These are phyloP conservation scores for Aspergillus japonicus DNA, from an alignment of 2,329 filamentous ascomycete genomes.

Conservation along the genomic window DNA sequence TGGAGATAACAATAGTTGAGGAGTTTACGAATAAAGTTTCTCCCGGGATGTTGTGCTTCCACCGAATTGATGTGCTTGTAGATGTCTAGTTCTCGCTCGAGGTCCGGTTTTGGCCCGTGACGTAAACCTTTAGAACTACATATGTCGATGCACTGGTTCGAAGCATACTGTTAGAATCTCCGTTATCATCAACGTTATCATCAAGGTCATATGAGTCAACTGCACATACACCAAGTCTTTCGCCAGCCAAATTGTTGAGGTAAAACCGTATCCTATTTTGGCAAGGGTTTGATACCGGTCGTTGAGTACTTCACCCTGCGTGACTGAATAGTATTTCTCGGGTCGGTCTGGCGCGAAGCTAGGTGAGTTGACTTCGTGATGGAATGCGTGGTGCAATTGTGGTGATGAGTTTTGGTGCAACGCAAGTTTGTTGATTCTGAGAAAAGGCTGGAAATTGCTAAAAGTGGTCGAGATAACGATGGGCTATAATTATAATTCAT, in stretches of 20 bases:
- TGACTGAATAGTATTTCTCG: constrained; percentile 20
- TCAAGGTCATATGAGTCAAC: constrained; percentile 15
- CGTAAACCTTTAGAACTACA: constrained; percentile 23
- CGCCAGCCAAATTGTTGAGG: constrained; percentile 27
- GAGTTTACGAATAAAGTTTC: constrained; percentile 22
- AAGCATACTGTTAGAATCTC: constrained; percentile 1
- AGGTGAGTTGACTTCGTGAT: no score
- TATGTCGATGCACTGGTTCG: constrained; percentile 16
- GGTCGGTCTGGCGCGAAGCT: no score
- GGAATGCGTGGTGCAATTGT: no score
- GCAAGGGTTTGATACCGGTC: constrained; percentile 23
- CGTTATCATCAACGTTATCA: background rate
- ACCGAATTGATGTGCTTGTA: constrained; percentile 20
- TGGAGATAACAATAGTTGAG: constrained; percentile 21
- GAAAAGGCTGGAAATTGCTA: background rate
- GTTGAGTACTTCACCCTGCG: constrained; percentile 19
- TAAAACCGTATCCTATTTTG: constrained; percentile 27
- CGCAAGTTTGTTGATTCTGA: background rate
- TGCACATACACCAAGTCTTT: constrained; percentile 19
- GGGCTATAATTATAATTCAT: no score
- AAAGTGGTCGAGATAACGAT: no score
- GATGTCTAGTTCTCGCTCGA: constrained; percentile 19
- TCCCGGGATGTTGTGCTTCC: constrained; percentile 18
- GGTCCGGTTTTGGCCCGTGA: constrained; percentile 12
- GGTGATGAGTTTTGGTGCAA: no score